A percentile compares a stretch with the other conserved stretches of the same genome.
Conservation (phyloP, 345 rosid genomes). For the Mallotus nudiflorus region DNA sequence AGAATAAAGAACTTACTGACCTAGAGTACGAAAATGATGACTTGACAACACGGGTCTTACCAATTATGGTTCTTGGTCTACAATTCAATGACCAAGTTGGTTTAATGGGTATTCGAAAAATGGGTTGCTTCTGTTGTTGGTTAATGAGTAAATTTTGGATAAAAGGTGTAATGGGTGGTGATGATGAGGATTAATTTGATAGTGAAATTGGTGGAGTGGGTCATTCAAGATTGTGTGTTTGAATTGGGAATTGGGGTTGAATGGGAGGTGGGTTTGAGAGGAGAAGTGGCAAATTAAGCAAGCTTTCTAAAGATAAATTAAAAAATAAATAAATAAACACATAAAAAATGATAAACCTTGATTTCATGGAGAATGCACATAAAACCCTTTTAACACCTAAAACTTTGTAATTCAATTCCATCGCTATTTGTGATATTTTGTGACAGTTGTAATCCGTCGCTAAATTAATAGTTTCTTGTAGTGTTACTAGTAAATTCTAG, state of each 20-base stretch:
- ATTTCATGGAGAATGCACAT: no score
- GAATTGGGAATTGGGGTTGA: constrained; percentile 45
- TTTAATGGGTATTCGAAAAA: constrained; percentile 8
- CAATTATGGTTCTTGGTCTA: constrained; percentile 59
- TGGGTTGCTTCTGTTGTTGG: constrained; percentile 9
- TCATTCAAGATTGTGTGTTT: constrained; percentile 25
- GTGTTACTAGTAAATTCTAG: no score
- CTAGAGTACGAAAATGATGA: constrained; percentile 58
- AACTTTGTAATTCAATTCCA: no score
- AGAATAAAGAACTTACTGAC: constrained; percentile 57
- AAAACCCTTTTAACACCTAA: no score
- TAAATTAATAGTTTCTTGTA: no score
- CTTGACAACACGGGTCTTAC: constrained; percentile 69
- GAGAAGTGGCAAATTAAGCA: constrained; percentile 69
- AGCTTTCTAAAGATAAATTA: no score
- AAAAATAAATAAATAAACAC: no score
- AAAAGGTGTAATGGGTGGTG: constrained; percentile 39
- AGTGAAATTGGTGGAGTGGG: constrained; percentile 23
- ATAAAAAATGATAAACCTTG: no score
- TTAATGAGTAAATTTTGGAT: constrained; percentile 42
- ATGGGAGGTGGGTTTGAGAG: constrained; percentile 58
- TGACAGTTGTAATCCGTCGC: no score
- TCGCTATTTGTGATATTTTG: no score
- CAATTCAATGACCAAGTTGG: constrained; percentile 11
- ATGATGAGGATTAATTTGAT: constrained; percentile 30